Conservation (phyloP, 2,329 filamentous ascomycete genomes). For the Colletotrichum australisinense region DNA sequence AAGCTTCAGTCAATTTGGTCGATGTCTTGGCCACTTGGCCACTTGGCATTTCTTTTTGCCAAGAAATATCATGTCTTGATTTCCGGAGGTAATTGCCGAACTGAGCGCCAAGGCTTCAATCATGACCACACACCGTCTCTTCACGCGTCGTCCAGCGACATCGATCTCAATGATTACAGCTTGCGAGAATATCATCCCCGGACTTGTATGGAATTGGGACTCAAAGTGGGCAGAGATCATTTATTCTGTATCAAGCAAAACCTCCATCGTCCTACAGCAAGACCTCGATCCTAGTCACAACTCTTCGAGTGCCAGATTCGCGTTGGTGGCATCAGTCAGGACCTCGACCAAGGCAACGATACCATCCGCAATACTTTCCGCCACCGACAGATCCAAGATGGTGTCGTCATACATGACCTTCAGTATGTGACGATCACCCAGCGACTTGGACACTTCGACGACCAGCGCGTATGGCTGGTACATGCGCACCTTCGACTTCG, state of each 20-base stretch:
- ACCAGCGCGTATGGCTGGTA: slow-evolving; percentile 16
- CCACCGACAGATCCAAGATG: neutral
- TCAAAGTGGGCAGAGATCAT: neutral
- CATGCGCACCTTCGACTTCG: slow-evolving; percentile 3
- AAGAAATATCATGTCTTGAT: neutral
- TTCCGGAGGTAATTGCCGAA: neutral
- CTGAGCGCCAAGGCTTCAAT: neutral
- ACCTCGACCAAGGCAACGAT: neutral
- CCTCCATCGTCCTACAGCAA: neutral
- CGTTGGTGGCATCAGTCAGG: neutral
- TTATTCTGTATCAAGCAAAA: neutral
- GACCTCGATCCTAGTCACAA: neutral
- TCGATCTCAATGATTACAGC: neutral
- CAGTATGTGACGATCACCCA: slow-evolving; percentile 4
- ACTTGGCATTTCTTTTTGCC: neutral
- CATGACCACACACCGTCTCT: neutral
- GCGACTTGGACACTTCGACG: neutral
- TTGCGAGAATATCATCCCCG: neutral
- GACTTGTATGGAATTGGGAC: neutral
- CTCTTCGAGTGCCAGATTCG: neutral
- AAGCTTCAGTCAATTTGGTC: slow-evolving; percentile 24
- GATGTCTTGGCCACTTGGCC: slow-evolving; percentile 8
- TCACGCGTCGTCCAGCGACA: neutral
- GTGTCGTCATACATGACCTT: neutral
- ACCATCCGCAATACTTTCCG: neutral